These are phyloP conservation scores for Backusella mclennaniae DNA, from an alignment of 192 early-diverging fungal genomes.

Conservation along the genomic window DNA sequence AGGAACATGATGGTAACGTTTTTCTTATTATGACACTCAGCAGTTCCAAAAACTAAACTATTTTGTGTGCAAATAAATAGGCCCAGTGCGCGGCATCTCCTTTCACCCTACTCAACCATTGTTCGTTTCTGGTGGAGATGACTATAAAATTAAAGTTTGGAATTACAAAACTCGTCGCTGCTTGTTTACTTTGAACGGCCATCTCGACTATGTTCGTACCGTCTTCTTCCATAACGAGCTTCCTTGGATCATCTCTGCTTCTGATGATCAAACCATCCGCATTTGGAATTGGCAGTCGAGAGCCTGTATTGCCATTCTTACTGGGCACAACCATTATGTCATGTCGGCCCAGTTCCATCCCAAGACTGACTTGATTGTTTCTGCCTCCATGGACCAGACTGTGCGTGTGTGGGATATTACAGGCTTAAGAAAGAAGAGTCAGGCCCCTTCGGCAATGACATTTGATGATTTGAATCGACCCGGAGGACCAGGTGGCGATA, in stretches of 20 bases:
- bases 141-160: conserved; percentile 99
- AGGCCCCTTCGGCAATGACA: conserved; percentile 56
- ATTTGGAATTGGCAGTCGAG: conserved; percentile 99
- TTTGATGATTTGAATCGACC: conserved; percentile 52
- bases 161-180: conserved; percentile 97
- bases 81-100: conserved; percentile 93
- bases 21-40: background rate
- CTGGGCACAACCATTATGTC: conserved; percentile 98
- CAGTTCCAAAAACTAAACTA: background rate
- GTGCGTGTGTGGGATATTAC: conserved; percentile 99
- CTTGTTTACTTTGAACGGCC: conserved; percentile 94
- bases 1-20: conserved; percentile 94
- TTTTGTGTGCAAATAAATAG: conserved; percentile 52
- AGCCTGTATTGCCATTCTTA: conserved; percentile 95
- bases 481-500: conserved; percentile 77
- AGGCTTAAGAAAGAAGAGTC: conserved; percentile 82
- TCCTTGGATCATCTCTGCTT: conserved; percentile 96
- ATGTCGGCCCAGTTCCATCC: conserved; percentile 99
- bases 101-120: conserved; percentile 96
- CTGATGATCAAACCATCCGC: conserved; percentile 98
- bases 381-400: conserved; percentile 94
- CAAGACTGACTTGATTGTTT: conserved; percentile 95
- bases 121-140: conserved; percentile 98
- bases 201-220: conserved; percentile 97
- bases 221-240: conserved; percentile 97